Evolutionary conservation across 2,329 filamentous ascomycete species (phyloP).

Genomic region (Escovopsis sp.): DNA sequence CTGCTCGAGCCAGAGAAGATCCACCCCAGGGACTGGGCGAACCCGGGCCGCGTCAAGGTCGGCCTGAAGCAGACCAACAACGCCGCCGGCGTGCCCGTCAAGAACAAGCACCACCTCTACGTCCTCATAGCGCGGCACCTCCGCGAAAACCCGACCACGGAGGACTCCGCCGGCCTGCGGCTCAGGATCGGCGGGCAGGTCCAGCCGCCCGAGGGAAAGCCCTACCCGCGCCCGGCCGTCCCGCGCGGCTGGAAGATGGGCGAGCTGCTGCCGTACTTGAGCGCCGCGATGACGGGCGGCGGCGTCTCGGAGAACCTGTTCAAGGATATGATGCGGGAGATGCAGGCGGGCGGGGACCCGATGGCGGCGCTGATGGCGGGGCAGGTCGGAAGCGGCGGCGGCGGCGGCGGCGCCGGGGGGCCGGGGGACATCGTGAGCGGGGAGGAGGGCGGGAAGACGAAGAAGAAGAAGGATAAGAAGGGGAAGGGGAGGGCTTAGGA

Average conservation of each 20-base stretch:
- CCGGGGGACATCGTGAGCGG: conserved; percentile 6
- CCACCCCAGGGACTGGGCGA: conserved; percentile 95
- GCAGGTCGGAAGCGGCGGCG: conserved; percentile 14
- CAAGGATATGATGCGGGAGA: conserved; percentile 94
- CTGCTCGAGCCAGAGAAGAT: conserved; percentile 84
- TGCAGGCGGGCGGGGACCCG: conserved; percentile 42
- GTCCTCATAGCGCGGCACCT: conserved; percentile 66
- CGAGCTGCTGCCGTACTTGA: conserved; percentile 71
- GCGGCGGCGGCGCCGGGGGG: background rate
- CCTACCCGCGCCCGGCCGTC: conserved; percentile 57
- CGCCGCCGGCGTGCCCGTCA: conserved; percentile 35
- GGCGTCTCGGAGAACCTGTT: conserved; percentile 90
- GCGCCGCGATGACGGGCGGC: conserved; percentile 78
- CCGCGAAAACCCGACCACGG: conserved; percentile 61
- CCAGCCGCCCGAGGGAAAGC: conserved; percentile 43
- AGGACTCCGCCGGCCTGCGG: conserved; percentile 50
- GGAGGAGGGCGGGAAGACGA: conserved; percentile 10
- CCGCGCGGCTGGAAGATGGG: conserved; percentile 88
- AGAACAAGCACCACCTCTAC: conserved; percentile 78
- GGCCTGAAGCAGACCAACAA: conserved; percentile 49
- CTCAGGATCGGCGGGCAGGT: conserved; percentile 62
- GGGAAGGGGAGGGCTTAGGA: conserved; percentile 23
- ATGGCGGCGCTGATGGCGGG: conserved; percentile 30
- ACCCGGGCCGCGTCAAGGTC: conserved; percentile 80
- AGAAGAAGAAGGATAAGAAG: conserved; percentile 38